Percentiles rank a stretch among this genome's conserved stretches.
These are phyloP conservation scores for Linanthus parryae DNA, from an alignment of 148 eudicot genomes.

Conservation along the genomic window DNA sequence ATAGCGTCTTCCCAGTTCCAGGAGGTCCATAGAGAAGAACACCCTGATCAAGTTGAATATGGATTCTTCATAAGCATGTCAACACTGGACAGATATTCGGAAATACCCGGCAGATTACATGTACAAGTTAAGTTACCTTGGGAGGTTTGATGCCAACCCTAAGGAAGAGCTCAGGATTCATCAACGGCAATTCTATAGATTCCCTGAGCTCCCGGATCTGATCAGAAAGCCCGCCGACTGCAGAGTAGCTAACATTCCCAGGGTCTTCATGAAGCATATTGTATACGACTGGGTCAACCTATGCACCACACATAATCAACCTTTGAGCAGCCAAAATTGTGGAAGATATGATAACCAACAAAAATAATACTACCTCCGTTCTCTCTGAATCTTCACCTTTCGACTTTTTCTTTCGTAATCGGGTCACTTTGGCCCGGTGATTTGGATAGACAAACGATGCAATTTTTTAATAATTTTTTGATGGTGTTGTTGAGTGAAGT, in stretches of 20 bases:
- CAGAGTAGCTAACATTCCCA: conserved; percentile 95
- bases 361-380: not conserved
- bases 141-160: conserved; percentile 99
- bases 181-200: conserved; percentile 89
- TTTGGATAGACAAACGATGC: no score
- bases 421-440: no score
- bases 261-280: conserved; percentile 99
- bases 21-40: conserved; percentile 99
- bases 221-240: conserved; percentile 98
- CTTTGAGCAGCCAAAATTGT: no score
- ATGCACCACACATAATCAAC: no score
- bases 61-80: not conserved
- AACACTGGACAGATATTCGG: not conserved
- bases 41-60: conserved; percentile 39
- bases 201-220: conserved; percentile 96
- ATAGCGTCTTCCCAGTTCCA: conserved; percentile 93
- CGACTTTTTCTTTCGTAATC: no score
- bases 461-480: no score
- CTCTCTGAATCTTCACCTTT: no score
- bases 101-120: conserved; percentile 49
- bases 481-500: no score
- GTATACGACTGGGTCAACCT: conserved; percentile 99
- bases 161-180: conserved; percentile 98
- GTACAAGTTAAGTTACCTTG: conserved; percentile 45
- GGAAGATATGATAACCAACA: not conserved